These are phyloP conservation scores for Eimeria nieschulzi DNA, from an alignment of 169 alveolate species.

Conservation along the genomic window DNA sequence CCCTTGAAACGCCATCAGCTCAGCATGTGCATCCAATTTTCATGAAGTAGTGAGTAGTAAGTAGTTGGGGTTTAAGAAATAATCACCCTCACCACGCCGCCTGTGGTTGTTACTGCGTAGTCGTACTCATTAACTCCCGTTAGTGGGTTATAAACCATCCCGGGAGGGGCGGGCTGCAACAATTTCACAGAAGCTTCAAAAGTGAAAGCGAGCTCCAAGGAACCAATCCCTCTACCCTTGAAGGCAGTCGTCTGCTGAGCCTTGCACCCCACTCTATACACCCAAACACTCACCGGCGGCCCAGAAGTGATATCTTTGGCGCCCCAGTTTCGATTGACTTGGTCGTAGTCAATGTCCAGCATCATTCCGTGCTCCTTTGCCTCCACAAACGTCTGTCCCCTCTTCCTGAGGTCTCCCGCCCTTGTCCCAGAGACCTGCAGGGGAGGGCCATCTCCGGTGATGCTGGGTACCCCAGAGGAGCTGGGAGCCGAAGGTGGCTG, in stretches of 20 bases:
- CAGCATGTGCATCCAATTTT: no score
- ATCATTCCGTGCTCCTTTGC: slow-evolving; percentile 65
- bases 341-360: slow-evolving; percentile 69
- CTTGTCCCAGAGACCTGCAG: background rate
- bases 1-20: no score
- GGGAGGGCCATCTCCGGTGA: background rate
- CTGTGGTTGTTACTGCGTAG: slow-evolving; percentile 51
- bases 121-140: slow-evolving; percentile 51
- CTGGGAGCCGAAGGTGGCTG: background rate
- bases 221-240: no score
- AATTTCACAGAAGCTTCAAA: background rate
- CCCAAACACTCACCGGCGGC: slow-evolving; percentile 33
- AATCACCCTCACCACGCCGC: slow-evolving; percentile 18
- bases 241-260: no score
- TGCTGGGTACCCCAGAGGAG: background rate
- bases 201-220: background rate
- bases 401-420: background rate
- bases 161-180: slow-evolving; percentile 57
- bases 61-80: no score
- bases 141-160: slow-evolving; percentile 55
- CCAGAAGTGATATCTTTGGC: slow-evolving; percentile 5
- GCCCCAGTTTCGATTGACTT: slow-evolving; percentile 28
- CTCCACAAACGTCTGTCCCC: background rate
- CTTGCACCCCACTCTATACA: no score
- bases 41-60: no score